phyloP scores from a whole-genome alignment of 1,284 basidiomycete genomes.

The Apiotrichum porosum region DNA sequence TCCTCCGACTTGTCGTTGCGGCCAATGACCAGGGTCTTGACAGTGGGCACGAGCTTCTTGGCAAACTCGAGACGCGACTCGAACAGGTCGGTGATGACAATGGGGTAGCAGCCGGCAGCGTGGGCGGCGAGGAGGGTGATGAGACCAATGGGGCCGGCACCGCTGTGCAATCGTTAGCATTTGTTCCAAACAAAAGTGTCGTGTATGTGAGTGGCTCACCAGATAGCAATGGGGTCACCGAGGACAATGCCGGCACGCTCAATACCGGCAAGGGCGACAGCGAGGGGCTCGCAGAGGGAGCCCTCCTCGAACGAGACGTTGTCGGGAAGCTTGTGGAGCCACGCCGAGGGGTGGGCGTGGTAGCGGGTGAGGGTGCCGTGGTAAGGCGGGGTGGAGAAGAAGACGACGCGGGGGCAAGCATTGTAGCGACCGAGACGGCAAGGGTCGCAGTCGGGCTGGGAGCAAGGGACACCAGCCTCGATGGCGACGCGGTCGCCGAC shows the following conservation, averaged over 20 bases:
- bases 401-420: slow-evolving; percentile 51
- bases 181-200: too few species aligned
- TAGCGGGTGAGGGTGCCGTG: slow-evolving; percentile 52
- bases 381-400: slow-evolving; percentile 53
- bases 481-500: slow-evolving; percentile 53
- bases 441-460: slow-evolving; percentile 50
- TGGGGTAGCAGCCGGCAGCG: slow-evolving; percentile 54
- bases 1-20: slow-evolving; percentile 35
- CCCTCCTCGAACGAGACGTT: slow-evolving; percentile 53
- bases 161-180: slow-evolving; percentile 31
- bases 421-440: slow-evolving; percentile 55
- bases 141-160: slow-evolving; percentile 55
- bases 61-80: slow-evolving; percentile 54
- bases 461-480: slow-evolving; percentile 54
- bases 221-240: slow-evolving; percentile 52
- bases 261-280: slow-evolving; percentile 54
- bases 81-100: slow-evolving; percentile 55
- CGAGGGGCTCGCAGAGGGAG: slow-evolving; percentile 53
- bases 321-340: slow-evolving; percentile 55
- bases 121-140: slow-evolving; percentile 53
- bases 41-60: slow-evolving; percentile 51
- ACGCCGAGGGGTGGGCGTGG: slow-evolving; percentile 54
- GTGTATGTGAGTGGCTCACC: slow-evolving; percentile 42
- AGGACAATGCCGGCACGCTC: slow-evolving; percentile 51
- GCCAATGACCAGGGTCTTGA: slow-evolving; percentile 48